Conservation (phyloP, 2,329 filamentous ascomycete species). For the Colletotrichum aenigma region DNA sequence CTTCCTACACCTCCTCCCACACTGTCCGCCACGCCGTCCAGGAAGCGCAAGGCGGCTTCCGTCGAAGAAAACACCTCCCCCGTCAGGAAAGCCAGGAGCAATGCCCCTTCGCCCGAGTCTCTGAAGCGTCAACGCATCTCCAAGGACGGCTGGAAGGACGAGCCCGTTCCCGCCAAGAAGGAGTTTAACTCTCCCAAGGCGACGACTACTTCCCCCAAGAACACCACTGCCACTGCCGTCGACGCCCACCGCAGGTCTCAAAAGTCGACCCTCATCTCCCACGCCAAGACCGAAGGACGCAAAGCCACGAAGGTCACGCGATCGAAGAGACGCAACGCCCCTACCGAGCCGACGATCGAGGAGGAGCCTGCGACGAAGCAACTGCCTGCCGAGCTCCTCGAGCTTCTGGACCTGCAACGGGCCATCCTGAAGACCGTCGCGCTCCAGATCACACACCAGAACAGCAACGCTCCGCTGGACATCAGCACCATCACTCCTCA, state of each 20-base stretch:
- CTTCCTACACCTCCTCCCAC: background rate
- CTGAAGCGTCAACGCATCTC: conserved; percentile 19
- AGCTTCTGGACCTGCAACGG: conserved; percentile 67
- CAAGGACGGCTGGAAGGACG: conserved; percentile 6
- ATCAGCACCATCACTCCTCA: conserved; percentile 64
- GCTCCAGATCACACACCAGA: conserved; percentile 73
- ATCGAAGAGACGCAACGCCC: conserved; percentile 13
- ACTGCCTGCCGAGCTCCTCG: conserved; percentile 58
- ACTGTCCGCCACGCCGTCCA: background rate
- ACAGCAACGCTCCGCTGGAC: conserved; percentile 65
- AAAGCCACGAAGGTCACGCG: conserved; percentile 20
- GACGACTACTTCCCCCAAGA: background rate
- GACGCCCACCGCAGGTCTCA: conserved; percentile 27
- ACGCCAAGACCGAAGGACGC: conserved; percentile 30
- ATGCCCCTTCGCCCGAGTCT: background rate
- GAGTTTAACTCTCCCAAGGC: background rate
- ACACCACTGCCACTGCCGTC: background rate
- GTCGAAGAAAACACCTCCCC: conserved; percentile 8
- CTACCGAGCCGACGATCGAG: conserved; percentile 21
- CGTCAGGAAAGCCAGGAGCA: background rate
- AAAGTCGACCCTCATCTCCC: conserved; percentile 30
- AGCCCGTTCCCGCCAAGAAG: conserved; percentile 16
- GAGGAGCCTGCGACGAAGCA: conserved; percentile 31
- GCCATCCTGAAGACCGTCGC: conserved; percentile 72
- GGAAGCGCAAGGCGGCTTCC: conserved; percentile 15